Base-by-base conservation (phyloP, 1,284 basidiomycete species). In the Tilletiaria anomala region DNA sequence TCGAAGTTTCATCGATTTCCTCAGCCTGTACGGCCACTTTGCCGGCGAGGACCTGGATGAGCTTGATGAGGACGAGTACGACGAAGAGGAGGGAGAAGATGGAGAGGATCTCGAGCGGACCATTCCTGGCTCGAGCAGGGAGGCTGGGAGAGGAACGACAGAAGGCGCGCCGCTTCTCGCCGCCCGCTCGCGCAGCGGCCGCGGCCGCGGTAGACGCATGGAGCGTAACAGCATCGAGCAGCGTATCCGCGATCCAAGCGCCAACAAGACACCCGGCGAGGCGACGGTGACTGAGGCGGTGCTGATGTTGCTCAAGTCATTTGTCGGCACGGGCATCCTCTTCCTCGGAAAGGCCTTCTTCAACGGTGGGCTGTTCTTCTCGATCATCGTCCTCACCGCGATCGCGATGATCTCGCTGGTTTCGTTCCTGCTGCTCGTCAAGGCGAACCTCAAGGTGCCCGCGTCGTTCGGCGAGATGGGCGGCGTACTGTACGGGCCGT, bases 381-480 rank as follows among this genome's bases (percentile, higher is more conserved):
- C 91, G 4, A 65, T 77, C 17, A 51, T 86, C 36, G 77, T 83
- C 2, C 78, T 97, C 50, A 72, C 80, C 16, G 72, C 77, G 53
- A 85, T 97, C 53, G 88, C 89, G 6, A 67, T 79, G 36, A 79
- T 96, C 40, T 96, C 88, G 3, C 71, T 97, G 2, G 87, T 85
- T 71, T 88, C 88, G 0, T 99, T 97, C 77, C 70, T 99, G 18
- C 76, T 97, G 0, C 76, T 99, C 29, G 79, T 94, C 34, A 75
- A 83, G 68, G 79, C 87, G 32, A 88, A 94, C 58, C 78, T 86
- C 48, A 80, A 81, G 32, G 82, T 94, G 8, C 80, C 82, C 3
- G 91, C 87, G 12, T 85, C 82, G 54, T 97, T 94, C 56, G 91
- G 91, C 68, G 91, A 97, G 64, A 91, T 99, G 51, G 91, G 93